phyloP scores from a whole-genome alignment of 768 basidiomycete genomes.

The Aureoboletus auriporus region DNA sequence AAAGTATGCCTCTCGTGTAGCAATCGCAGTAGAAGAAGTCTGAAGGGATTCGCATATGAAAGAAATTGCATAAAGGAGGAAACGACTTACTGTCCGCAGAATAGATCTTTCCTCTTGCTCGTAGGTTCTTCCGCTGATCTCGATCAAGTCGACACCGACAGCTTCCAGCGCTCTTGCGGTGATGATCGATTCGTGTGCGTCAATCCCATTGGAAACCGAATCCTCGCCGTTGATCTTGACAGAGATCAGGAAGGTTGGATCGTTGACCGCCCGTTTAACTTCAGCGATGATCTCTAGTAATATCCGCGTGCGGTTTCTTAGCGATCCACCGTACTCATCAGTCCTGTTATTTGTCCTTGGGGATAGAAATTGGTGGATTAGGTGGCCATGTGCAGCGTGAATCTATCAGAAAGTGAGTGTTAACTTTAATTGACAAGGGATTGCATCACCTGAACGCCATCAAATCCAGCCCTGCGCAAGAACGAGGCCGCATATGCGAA shows the following conservation, averaged over 20 bases:
- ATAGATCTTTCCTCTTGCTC: slow-evolving; percentile 14
- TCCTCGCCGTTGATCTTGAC: slow-evolving; percentile 34
- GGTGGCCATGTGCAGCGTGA: slow-evolving; percentile 42
- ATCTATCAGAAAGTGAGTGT: slow-evolving; percentile 23
- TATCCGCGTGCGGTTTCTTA: slow-evolving; percentile 50
- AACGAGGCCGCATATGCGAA: slow-evolving; percentile 55
- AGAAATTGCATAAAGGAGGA: not conserved
- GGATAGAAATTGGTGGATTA: slow-evolving; percentile 48
- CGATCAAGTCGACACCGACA: slow-evolving; percentile 36
- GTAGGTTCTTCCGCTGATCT: slow-evolving; percentile 39
- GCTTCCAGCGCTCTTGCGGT: slow-evolving; percentile 32
- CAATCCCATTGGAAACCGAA: slow-evolving; percentile 26
- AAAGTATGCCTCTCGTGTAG: slow-evolving; percentile 27
- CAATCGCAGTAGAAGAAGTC: slow-evolving; percentile 5
- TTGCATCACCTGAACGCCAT: slow-evolving; percentile 49
- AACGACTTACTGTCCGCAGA: slow-evolving; percentile 10
- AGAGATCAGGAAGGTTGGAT: slow-evolving; percentile 27
- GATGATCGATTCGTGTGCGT: slow-evolving; percentile 28
- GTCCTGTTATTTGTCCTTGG: slow-evolving; percentile 41
- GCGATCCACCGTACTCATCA: slow-evolving; percentile 55
- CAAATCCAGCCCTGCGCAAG: slow-evolving; percentile 57
- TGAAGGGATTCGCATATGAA: slow-evolving; percentile 1
- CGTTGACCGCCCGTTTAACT: slow-evolving; percentile 36
- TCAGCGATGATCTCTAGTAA: slow-evolving; percentile 43
- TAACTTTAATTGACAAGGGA: not conserved